Evolutionary conservation across 1,284 basidiomycete genomes (phyloP).

Genomic region (Naganishia albida): DNA sequence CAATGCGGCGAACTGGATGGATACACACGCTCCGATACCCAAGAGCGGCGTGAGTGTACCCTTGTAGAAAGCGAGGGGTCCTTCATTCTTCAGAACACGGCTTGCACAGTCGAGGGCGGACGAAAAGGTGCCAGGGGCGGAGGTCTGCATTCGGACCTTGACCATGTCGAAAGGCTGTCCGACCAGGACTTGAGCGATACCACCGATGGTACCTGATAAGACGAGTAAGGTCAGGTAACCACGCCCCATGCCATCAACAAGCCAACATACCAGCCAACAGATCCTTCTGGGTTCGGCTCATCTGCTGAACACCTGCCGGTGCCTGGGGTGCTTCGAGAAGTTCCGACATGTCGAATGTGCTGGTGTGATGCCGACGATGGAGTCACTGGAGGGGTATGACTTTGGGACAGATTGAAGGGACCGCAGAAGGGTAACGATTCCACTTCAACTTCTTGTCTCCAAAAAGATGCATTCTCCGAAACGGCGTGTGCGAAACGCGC

Average conservation of each 20-base stretch:
- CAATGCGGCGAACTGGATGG: constrained; percentile 92
- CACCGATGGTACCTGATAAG: constrained; percentile 24
- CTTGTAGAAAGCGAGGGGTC: constrained; percentile 95
- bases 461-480: constrained; percentile 10
- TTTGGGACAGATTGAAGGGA: background rate
- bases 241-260: background rate
- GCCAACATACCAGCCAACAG: constrained; percentile 70
- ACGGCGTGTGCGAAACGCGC: constrained; percentile 24
- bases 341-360: constrained; percentile 44
- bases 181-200: constrained; percentile 27
- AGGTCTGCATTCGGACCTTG: constrained; percentile 93
- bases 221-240: background rate
- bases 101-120: constrained; percentile 87
- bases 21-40: constrained; percentile 86
- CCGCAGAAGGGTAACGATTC: too few species aligned
- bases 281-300: constrained; percentile 64
- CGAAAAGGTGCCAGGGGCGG: constrained; percentile 82
- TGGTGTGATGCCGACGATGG: background rate
- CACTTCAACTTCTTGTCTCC: background rate
- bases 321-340: constrained; percentile 37
- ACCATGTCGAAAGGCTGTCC: constrained; percentile 31
- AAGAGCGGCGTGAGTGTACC: constrained; percentile 90
- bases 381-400: too few species aligned
- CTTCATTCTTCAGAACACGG: constrained; percentile 85
- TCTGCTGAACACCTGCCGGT: constrained; percentile 38